Evolutionary conservation across 352 stramenopile species (phyloP), one percentile per base, ranked within the genome.

Genomic region (Blastocystis sp.): DNA sequence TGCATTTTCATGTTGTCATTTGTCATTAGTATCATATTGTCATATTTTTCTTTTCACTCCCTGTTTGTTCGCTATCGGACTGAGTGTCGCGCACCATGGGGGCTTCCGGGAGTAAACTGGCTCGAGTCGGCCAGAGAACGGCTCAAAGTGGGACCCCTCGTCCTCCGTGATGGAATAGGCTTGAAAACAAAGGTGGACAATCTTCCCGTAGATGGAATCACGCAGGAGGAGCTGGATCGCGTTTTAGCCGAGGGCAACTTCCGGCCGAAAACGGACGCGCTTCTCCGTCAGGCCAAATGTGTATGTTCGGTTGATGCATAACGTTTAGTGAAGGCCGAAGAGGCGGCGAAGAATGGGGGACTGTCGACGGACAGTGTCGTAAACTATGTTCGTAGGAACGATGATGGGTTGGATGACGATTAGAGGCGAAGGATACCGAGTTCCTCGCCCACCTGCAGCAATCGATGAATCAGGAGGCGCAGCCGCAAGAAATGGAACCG

Each of bases 181-280:
- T 3, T 84, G 57, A 84, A 84, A 52, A 52, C 54, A 10, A 64
- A 62, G 42, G 74, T 84, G 21, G 74, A 84, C 34, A 66, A 63
- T 69, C 24, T 84, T 0, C 74, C 74, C 14, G 21, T 28, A 60
- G 48, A 24, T n/a, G 57, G 38, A 54, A 84, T 84, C 21, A 84
- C 74, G 10, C 74, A 54, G 6, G 45, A 84, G 28, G 48, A 52
- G 61, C 28, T 84, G 1, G 74, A 84, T 68, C 17, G 17, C 24
- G 57, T 84, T 38, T 34, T 84, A 7, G 74, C 65, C 1, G 21
- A 68, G 21, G 52, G 57, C n/a, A 84, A 64, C 21, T 70, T 84
- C 17, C 24, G 45, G 6, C 74, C 74, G 54, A 84, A 84, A 34
- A 84, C 74, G 48, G 74, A 84, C 66, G 74, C 74, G 6, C 38